phyloP scores from a whole-genome alignment of 2,329 filamentous ascomycete genomes.

The Chaetomium sp. region DNA sequence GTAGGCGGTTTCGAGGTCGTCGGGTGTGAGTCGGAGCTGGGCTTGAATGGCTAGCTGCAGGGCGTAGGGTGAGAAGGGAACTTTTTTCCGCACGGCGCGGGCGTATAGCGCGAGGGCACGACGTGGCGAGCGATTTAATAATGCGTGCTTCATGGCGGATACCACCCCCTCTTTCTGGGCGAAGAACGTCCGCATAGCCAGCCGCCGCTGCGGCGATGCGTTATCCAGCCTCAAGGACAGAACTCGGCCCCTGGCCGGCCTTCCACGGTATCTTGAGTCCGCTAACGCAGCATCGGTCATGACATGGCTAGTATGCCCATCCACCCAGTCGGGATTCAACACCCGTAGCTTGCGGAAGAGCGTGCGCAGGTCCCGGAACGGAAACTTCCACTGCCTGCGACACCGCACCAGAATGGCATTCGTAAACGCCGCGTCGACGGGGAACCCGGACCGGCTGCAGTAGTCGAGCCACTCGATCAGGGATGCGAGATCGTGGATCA shows the following conservation, averaged over 20 bases:
- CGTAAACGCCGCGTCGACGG: slow-evolving; percentile 32
- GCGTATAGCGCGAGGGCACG: slow-evolving; percentile 35
- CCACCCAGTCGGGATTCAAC: slow-evolving; percentile 29
- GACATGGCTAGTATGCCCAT: slow-evolving; percentile 35
- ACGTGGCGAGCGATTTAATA: slow-evolving; percentile 29
- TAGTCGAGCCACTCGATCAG: slow-evolving; percentile 37
- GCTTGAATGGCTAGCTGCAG: slow-evolving; percentile 44
- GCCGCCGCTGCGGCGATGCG: slow-evolving; percentile 22
- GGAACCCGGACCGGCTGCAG: slow-evolving; percentile 32
- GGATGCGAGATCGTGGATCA: slow-evolving; percentile 32
- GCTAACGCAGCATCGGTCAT: slow-evolving; percentile 33
- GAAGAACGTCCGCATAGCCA: slow-evolving; percentile 13
- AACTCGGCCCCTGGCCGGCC: slow-evolving; percentile 20
- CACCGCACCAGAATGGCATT: slow-evolving; percentile 36
- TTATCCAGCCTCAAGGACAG: slow-evolving; percentile 22
- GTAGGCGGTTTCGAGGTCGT: slow-evolving; percentile 30
- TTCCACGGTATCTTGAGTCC: slow-evolving; percentile 22
- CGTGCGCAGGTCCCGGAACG: slow-evolving; percentile 30
- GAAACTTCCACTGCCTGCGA: slow-evolving; percentile 32
- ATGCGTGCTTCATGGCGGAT: slow-evolving; percentile 36
- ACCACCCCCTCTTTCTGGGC: slow-evolving; percentile 30
- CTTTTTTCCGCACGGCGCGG: slow-evolving; percentile 28
- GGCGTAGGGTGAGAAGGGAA: slow-evolving; percentile 35
- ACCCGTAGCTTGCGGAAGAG: slow-evolving; percentile 31
- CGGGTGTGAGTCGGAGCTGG: slow-evolving; percentile 29